These are phyloP conservation scores for Dionaea muscipula DNA, from an alignment of 179 eudicot genomes.

Conservation along the genomic window DNA sequence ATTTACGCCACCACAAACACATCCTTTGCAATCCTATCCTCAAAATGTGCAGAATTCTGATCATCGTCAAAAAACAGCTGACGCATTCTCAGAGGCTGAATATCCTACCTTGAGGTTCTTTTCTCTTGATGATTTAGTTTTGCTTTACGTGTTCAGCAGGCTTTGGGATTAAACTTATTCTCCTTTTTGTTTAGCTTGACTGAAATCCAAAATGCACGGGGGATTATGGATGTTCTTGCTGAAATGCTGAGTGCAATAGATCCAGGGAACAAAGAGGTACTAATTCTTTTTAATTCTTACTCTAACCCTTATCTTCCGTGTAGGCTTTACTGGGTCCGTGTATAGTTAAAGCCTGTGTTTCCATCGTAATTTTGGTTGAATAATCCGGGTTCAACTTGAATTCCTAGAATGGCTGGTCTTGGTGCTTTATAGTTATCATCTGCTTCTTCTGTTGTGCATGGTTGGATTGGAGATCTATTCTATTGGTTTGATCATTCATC, in stretches of 20 bases:
- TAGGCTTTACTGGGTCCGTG: too few relatives aligned
- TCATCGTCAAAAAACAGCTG: slow-evolving; percentile 37
- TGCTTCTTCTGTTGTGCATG: too few relatives aligned
- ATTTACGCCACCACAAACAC: slow-evolving; percentile 88
- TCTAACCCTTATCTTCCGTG: background rate
- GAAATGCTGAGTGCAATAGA: slow-evolving; percentile 91
- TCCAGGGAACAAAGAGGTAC: slow-evolving; percentile 90
- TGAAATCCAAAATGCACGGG: slow-evolving; percentile 94
- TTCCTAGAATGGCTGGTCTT: too few relatives aligned
- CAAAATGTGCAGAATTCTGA: slow-evolving; percentile 49
- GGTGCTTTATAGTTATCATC: too few relatives aligned
- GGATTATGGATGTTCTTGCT: slow-evolving; percentile 89
- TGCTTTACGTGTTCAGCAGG: background rate
- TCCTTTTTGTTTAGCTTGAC: slow-evolving; percentile 43
- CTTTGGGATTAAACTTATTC: background rate
- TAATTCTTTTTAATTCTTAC: background rate
- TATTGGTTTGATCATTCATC: too few relatives aligned
- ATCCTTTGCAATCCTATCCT: slow-evolving; percentile 65
- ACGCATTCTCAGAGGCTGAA: slow-evolving; percentile 67
- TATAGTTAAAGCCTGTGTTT: too few relatives aligned
- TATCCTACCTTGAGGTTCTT: slow-evolving; percentile 71
- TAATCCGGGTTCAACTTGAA: too few relatives aligned
- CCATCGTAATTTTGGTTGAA: too few relatives aligned
- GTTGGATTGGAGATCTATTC: too few relatives aligned
- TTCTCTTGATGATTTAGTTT: background rate